A percentile compares a stretch with the other conserved stretches of the same genome.
Conservation (phyloP, 148 eudicot genomes). For the Oxyria digyna region DNA sequence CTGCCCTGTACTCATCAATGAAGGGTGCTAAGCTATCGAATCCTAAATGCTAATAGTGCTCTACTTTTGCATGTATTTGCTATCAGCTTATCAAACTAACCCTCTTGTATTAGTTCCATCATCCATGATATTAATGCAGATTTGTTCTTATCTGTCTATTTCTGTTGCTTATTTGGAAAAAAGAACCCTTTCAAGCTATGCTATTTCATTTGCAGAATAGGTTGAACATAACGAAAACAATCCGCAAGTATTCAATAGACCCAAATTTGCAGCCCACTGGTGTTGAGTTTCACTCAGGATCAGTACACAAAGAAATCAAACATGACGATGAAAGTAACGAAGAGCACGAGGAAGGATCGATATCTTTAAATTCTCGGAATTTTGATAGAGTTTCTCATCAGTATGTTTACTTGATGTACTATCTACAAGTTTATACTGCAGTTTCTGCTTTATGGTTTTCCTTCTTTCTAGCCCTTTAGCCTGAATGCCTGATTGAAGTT, state of each 20-base stretch:
- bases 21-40: not conserved
- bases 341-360: conserved; percentile 65
- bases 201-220: conserved; percentile 69
- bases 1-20: not conserved
- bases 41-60: not conserved
- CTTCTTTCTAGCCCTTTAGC: not conserved
- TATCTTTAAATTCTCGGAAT: conserved; percentile 37
- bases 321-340: conserved; percentile 78
- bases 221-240: conserved; percentile 86
- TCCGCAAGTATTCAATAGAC: conserved; percentile 81
- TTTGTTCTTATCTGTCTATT: not conserved
- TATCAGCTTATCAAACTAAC: not conserved
- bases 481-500: not conserved
- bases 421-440: not conserved
- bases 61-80: not conserved
- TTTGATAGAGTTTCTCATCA: conserved; percentile 66
- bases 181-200: conserved; percentile 18
- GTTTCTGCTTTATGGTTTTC: not conserved
- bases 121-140: not conserved
- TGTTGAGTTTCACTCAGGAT: conserved; percentile 55
- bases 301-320: conserved; percentile 35
- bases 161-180: not conserved
- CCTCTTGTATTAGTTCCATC: not conserved
- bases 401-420: conserved; percentile 33
- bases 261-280: conserved; percentile 53